Conservation (phyloP, 2,329 filamentous ascomycete species). For the Bipolaris sorokiniana region DNA sequence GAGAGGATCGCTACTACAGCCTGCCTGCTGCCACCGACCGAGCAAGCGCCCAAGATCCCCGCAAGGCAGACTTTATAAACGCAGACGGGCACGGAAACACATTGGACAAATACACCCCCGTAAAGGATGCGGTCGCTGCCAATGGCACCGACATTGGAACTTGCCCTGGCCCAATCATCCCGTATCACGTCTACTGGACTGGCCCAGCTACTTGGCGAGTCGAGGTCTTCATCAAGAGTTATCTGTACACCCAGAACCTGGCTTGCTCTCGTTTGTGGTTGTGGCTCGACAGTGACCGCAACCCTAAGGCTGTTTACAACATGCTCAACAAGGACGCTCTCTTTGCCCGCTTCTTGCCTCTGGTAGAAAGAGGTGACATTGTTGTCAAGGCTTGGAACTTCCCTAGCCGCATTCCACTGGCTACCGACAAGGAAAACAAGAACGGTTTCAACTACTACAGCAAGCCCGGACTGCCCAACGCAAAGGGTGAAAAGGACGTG, state of each 20-base stretch:
- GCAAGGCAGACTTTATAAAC: constrained; percentile 51
- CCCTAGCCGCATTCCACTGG: constrained; percentile 59
- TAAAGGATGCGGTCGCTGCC: constrained; percentile 43
- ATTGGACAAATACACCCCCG: constrained; percentile 45
- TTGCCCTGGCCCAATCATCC: constrained; percentile 62
- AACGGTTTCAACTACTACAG: constrained; percentile 60
- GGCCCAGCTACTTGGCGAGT: constrained; percentile 63
- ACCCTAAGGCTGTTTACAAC: constrained; percentile 57
- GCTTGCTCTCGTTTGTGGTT: constrained; percentile 61
- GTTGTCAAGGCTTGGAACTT: constrained; percentile 61
- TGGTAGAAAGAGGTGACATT: constrained; percentile 62
- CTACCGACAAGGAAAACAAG: constrained; percentile 55
- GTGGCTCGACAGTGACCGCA: constrained; percentile 62
- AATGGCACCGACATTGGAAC: constrained; percentile 54
- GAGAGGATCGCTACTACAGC: constrained; percentile 58
- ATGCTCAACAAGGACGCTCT: constrained; percentile 60
- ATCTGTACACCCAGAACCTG: constrained; percentile 63
- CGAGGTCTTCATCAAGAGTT: constrained; percentile 63
- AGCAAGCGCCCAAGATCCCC: constrained; percentile 52
- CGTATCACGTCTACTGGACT: constrained; percentile 64
- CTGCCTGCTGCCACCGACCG: constrained; percentile 52
- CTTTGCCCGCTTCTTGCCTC: constrained; percentile 60
- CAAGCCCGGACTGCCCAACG: constrained; percentile 53
- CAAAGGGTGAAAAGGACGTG: constrained; percentile 52
- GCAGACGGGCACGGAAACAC: constrained; percentile 53